Evolutionary conservation across 2,329 filamentous ascomycete genomes (phyloP), one percentile per base, ranked within the genome.

Genomic region (Didymellaceae sp.): DNA sequence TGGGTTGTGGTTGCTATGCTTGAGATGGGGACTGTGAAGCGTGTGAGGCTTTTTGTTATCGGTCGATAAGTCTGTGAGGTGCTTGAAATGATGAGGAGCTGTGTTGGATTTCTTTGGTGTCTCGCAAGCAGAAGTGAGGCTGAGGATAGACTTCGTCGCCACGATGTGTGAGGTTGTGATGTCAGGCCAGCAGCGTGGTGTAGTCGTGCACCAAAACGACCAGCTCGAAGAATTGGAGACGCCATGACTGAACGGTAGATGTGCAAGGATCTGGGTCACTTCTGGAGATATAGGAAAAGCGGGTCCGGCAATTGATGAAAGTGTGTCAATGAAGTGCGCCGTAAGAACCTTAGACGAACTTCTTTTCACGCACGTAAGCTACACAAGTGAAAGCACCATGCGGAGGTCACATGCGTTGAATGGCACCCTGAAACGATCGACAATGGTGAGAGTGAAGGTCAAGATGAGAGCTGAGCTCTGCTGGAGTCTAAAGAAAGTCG

Each of bases 1-100:
- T 59, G 51, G 21, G 59, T 35, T 20, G 55, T 46, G 41, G 63
- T 63, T 45, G 57, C 49, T 44, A 62, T 44, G 20, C 46, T 46
- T 8, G 50, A 55, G 22, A 37, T 37, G n/a, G 28, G 44, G 21
- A 26, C 18, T 30, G 31, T 22, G 31, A 38, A 46, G 11, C 16
- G 47, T 26, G 18, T 35, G 5, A 34, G 28, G 8, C 18, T 17
- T 32, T 31, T 35, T 25, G 39, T 34, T n/a, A 13, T 34, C 28
- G 47, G 30, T 28, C 39, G 41, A 26, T 16, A 33, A 26, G 24
- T 24, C 18, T 35, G 33, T 25, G 14, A 26, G 13, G 13, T 28
- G 2, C 30, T 45, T 14, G 35, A 42, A 6, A 37, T 48, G 17
- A 49, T 11, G 5, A 62, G 45, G 31, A 57, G 57, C n/a, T n/a